Evolutionary conservation across 352 stramenopile genomes (phyloP), one percentile per base, ranked within the genome.

Genomic region (Globisporangium emineosum): DNA sequence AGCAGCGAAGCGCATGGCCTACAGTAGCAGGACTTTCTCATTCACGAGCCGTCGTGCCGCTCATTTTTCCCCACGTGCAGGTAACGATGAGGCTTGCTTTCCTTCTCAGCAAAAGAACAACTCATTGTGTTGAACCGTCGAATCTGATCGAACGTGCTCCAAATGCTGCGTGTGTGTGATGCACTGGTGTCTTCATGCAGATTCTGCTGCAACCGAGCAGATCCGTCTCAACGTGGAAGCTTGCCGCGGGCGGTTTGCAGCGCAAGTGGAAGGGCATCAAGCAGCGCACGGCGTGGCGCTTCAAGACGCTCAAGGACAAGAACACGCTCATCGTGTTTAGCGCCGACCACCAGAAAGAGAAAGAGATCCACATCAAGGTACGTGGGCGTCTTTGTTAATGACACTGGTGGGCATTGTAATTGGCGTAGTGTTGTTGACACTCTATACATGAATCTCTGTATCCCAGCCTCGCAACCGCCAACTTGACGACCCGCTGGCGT

Each of bases 221-320:
- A 5, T 58, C 30, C 13, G 72, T 77, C 8, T 93, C 86, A 33
- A 93, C 86, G 55, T 94, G 86, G 86, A 65, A 86, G 53, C 65
- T 94, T 30, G 86, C 84, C n/a, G 81, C 82, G 5, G 79, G 78
- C 10, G 81, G 86, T 6, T 70, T 94, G 52, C 85, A 93, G 67
- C 74, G 83, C 63, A 92, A 94, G 70, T 93, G 82, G 82, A 83
- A 88, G 53, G 81, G 81, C 23, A 67, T 94, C 60, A 94, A 94
- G 66, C 86, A 88, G 69, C 79, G 86, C 47, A 94, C 86, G 4
- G 81, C 72, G 15, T 94, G 86, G 86, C 79, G 82, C 43, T 94
- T 90, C 73, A 83, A 81, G 61, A 87, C 84, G 58, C 71, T 93
- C n/a, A 88, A 93, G 55, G 78, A 93, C 69, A 67, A 75, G 32